Base-by-base conservation (phyloP, 495 filamentous ascomycete genomes). In the Aspergillus panamensis region DNA sequence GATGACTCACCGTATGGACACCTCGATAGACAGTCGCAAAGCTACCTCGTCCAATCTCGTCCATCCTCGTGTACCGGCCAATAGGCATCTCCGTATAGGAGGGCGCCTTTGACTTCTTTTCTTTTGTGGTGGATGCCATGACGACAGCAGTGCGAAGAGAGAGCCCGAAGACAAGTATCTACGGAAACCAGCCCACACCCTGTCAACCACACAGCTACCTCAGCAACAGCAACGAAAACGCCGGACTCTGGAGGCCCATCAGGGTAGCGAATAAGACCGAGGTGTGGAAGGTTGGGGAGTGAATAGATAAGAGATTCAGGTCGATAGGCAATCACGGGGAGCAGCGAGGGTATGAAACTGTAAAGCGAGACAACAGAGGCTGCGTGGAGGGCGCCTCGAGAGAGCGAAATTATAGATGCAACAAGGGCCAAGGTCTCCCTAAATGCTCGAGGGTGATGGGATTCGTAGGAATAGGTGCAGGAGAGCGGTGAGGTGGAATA, bases 11-110 rank as follows among this genome's bases (percentile, higher is more conserved):
- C 73, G 85, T 86, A 69, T 94, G 90, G 42, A 85, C 83, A 63
- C 89, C 92, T 69, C 87, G 84, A 69, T 91, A 97, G 60, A 97
- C 92, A 53, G 89, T 91, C 57, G 92, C 92, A 78, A 97, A 97
- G 81, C 92, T 97, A 39, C 92, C 92, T 76, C 90, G 90, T 51
- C 92, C 92, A 64, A 97, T 96, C 75, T 96, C 87, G 53, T 88
- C 85, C 59, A 89, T 79, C 64, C 91, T 82, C 58, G 80, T 80
- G 68, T 92, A 97, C 56, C 81, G 79, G 43, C 91, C 92, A 66
- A 96, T 83, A 43, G 82, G 72, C 78, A 85, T 82, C 58, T 89
- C 86, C 62, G 77, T 70, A 31, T 70, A 73, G 25, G 69, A 65
- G 48, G 72, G 42, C 57, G 80, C 70, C 43, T 71, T 72, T 47